Evolutionary conservation across 768 basidiomycete genomes (phyloP).

Genomic region (Polyporus arcularius): DNA sequence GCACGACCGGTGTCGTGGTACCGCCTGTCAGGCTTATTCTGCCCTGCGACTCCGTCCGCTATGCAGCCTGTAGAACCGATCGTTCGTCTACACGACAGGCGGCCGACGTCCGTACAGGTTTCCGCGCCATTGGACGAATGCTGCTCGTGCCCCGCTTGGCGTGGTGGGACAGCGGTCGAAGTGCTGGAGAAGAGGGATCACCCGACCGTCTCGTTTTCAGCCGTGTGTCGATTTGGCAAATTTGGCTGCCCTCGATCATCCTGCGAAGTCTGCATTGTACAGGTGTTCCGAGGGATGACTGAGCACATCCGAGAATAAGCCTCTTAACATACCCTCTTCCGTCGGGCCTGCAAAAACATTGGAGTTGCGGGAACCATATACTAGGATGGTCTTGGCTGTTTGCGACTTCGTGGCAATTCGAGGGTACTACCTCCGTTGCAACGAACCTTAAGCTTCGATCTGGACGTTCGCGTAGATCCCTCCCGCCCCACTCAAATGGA

Average conservation of each 20-base stretch:
- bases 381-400: not conserved
- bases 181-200: slow-evolving; percentile 1
- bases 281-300: slow-evolving; percentile 5
- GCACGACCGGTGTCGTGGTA: not conserved
- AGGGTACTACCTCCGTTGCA: not conserved
- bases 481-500: not conserved
- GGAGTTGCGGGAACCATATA: not conserved
- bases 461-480: not conserved
- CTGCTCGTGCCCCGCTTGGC: not conserved
- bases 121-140: slow-evolving; percentile 1
- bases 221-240: slow-evolving; percentile 15
- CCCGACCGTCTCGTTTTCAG: slow-evolving; percentile 12
- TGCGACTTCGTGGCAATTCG: not conserved
- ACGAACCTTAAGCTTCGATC: not conserved
- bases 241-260: not conserved
- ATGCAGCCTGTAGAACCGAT: slow-evolving; percentile 1
- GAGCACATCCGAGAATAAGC: slow-evolving; percentile 21
- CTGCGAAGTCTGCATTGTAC: not conserved
- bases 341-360: not conserved
- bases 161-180: slow-evolving; percentile 7
- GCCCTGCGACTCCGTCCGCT: slow-evolving; percentile 1
- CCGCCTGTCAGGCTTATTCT: not conserved
- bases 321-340: not conserved
- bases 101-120: slow-evolving; percentile 6
- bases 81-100: slow-evolving; percentile 2